Evolutionary conservation across 495 filamentous ascomycete genomes (phyloP).

Genomic region (Penicillium malachiteum): DNA sequence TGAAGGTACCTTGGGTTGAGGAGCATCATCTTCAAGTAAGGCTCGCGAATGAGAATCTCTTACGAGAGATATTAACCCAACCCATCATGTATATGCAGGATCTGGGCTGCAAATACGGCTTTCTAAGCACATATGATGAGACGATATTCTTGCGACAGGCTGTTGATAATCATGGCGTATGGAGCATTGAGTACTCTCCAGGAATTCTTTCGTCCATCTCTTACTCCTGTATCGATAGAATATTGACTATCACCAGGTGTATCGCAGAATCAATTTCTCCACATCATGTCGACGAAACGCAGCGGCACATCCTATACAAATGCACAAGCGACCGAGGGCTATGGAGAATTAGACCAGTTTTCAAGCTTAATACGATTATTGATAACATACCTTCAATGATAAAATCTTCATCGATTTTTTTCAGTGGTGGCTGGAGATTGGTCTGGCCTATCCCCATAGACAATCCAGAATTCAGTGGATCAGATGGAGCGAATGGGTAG

Average conservation of each 20-base stretch:
- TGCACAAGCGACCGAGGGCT: constrained; percentile 14
- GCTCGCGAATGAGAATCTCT: not conserved
- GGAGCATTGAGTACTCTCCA: not conserved
- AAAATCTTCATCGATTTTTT: not conserved
- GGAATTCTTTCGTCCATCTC: not conserved
- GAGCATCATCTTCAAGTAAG: not conserved
- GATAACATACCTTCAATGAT: not conserved
- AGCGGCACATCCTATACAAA: constrained; percentile 21
- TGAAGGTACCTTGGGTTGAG: constrained; percentile 7
- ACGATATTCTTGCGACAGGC: not conserved
- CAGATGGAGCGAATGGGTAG: not conserved
- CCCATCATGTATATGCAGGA: not conserved
- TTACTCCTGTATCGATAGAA: not conserved
- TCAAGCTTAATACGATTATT: not conserved
- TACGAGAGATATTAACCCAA: not conserved
- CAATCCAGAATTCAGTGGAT: too few relatives aligned
- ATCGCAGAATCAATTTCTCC: constrained; percentile 14
- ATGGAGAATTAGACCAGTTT: not conserved
- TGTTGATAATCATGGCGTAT: constrained; percentile 1
- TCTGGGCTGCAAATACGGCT: not conserved
- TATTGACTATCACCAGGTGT: not conserved
- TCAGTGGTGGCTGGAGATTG: too few relatives aligned
- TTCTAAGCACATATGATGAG: not conserved
- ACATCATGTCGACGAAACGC: constrained; percentile 23
- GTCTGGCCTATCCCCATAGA: too few relatives aligned